These are phyloP conservation scores for Phialocephala sp. DNA, from an alignment of 2,329 filamentous ascomycete genomes.

Conservation along the genomic window DNA sequence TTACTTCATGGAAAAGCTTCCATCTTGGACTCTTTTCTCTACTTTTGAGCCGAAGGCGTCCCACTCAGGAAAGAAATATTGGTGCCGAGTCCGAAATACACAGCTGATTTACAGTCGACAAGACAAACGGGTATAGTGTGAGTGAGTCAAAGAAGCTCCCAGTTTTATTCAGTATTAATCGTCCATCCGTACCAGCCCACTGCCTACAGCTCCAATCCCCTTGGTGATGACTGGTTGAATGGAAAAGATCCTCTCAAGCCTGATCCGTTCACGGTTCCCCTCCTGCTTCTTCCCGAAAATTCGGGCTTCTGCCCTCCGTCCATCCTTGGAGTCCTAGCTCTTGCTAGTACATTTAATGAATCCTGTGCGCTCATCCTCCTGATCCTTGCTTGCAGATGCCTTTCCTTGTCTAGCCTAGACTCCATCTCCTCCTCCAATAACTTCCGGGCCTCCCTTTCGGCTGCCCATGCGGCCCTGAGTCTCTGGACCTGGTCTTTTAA, in stretches of 20 bases:
- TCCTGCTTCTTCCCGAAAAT: neutral
- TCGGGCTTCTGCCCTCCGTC: neutral
- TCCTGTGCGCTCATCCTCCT: constrained; percentile 11
- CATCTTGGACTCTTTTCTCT: too few relatives aligned
- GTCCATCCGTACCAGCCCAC: too few relatives aligned
- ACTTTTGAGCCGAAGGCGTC: too few relatives aligned
- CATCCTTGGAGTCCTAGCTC: neutral
- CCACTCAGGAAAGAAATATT: too few relatives aligned
- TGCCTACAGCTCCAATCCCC: neutral
- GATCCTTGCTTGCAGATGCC: constrained; percentile 5
- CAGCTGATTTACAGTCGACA: too few relatives aligned
- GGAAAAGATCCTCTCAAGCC: neutral
- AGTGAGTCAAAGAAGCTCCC: neutral
- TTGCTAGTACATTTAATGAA: constrained; percentile 6
- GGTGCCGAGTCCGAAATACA: too few relatives aligned
- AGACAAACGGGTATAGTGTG: too few relatives aligned
- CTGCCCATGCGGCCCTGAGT: neutral
- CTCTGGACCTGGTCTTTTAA: constrained; percentile 4
- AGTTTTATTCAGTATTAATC: neutral
- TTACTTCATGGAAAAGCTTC: too few relatives aligned
- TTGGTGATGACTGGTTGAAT: constrained; percentile 1
- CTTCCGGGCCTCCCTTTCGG: neutral
- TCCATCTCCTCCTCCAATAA: neutral
- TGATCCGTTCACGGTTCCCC: neutral
- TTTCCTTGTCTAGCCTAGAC: neutral